Base-by-base conservation (phyloP, 2,329 filamentous ascomycete genomes). In the Alternaria sp. region DNA sequence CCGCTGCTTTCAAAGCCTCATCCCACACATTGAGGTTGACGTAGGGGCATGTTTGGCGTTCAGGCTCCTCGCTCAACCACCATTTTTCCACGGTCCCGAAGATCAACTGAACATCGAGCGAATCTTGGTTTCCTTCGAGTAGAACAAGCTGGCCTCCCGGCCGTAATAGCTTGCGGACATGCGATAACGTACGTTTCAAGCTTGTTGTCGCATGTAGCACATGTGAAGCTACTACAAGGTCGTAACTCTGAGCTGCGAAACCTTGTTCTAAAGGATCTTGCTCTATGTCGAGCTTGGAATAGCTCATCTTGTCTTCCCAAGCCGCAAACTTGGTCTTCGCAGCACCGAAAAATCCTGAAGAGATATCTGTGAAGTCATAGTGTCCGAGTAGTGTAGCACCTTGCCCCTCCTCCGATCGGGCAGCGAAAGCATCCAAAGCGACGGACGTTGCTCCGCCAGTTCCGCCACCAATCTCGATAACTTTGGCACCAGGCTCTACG, bases 401-500 rank as follows among this genome's bases (percentile, higher is more conserved):
- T 1, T 20, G 28, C 7, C 26, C 30, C 1, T 39, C 12, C 7
- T n/a, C 52, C 12, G 38, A 43, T 54, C 22, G 52, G 6, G 34
- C n/a, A 0, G 32, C 42, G 14, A 55, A 48, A 39, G 52, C 52
- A 22, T 48, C 24, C 16, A 47, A 11, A 41, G 41, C 52, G 3
- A 28, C 32, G 5, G 22, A 39, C 2, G 51, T 59, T 22, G 49
- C 26, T 22, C 46, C 43, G 8, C 44, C 46, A 51, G 54, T 57
- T n/a, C 54, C 46, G 28, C 44, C 46, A 18, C 61, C 57, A 4
- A 62, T 54, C 28, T 61, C 57, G 9, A 60, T 32, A 0, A 59
- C 53, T 14, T 24, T 16, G 20, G 54, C 34, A 4, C 44, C 43
- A 16, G 61, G 47, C 6, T 57, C 43, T 16, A 44, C 43, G 20